Evolutionary conservation across 495 filamentous ascomycete genomes (phyloP).

Genomic region (Neurospora africana): DNA sequence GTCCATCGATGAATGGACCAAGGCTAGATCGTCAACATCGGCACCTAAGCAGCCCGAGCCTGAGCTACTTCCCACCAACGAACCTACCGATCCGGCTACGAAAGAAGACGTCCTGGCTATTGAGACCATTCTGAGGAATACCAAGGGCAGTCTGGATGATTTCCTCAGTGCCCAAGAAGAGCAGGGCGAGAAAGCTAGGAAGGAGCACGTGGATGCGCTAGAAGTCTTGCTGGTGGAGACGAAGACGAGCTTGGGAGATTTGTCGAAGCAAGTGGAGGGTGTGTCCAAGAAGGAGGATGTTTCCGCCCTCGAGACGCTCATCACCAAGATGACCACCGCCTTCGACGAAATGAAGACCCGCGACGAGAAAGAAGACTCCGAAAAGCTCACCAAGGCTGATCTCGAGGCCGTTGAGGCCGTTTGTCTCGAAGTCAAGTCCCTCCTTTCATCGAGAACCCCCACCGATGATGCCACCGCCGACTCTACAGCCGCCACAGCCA

Average conservation of each 20-base stretch:
- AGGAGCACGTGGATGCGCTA: conserved; percentile 65
- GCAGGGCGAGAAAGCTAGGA: conserved; percentile 48
- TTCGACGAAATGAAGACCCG: conserved; percentile 69
- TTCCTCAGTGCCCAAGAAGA: conserved; percentile 26
- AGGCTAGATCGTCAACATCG: not conserved
- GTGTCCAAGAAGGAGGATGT: conserved; percentile 69
- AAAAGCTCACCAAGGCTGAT: conserved; percentile 66
- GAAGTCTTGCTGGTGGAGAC: conserved; percentile 62
- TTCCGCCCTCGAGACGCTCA: conserved; percentile 57
- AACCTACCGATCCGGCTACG: conserved; percentile 31
- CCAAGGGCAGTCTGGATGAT: conserved; percentile 73
- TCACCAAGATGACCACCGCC: conserved; percentile 60
- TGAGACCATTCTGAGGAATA: conserved; percentile 74
- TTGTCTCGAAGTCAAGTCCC: conserved; percentile 67
- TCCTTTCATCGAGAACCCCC: conserved; percentile 31
- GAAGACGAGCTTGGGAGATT: conserved; percentile 53
- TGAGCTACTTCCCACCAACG: conserved; percentile 15
- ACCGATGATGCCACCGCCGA: not conserved
- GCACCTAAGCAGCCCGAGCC: conserved; percentile 7
- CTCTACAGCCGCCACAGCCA: not conserved
- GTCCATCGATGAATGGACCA: not conserved
- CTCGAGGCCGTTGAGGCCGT: conserved; percentile 67
- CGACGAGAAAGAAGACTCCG: conserved; percentile 49
- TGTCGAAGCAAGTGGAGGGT: conserved; percentile 49
- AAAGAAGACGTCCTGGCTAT: conserved; percentile 80